A percentile compares a stretch with the other conserved stretches of the same genome.
phyloP scores from a whole-genome alignment of 148 eudicot genomes.

The Cornus kousa region DNA sequence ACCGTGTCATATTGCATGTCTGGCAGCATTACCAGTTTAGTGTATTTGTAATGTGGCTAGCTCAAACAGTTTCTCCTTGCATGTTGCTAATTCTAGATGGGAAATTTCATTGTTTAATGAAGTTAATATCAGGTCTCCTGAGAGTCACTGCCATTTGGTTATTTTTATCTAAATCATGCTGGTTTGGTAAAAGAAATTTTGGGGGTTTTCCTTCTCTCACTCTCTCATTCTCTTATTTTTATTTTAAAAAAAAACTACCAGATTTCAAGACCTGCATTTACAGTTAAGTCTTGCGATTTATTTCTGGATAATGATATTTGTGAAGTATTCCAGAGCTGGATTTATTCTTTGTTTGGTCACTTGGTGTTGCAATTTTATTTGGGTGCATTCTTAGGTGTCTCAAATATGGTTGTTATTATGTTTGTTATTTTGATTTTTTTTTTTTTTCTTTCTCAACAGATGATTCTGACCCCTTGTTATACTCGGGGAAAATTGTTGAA shows the following conservation, averaged over 20 bases:
- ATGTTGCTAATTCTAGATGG: neutral
- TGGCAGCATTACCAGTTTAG: neutral
- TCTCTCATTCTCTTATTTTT: too few species aligned
- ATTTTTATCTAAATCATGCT: neutral
- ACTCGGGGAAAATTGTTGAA: conserved; percentile 80
- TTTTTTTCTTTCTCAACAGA: conserved; percentile 33
- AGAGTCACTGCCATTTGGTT: neutral
- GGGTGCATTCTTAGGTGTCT: neutral
- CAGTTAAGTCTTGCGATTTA: too few species aligned
- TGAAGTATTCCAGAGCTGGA: neutral
- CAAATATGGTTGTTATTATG: neutral
- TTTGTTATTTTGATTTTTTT: neutral
- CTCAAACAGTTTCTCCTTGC: neutral
- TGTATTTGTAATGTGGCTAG: neutral
- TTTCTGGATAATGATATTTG: too few species aligned
- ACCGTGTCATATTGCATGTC: neutral
- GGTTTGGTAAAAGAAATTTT: neutral
- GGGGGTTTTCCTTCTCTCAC: too few species aligned
- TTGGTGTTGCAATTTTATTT: neutral
- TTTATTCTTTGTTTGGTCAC: neutral
- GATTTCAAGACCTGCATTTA: too few species aligned
- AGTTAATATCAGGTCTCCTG: neutral
- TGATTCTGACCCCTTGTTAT: conserved; percentile 55
- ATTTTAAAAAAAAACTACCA: too few species aligned
- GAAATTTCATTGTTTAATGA: neutral